These are phyloP conservation scores for Candida silvicultrix DNA, from an alignment of 805 yeast species.

Conservation along the genomic window DNA sequence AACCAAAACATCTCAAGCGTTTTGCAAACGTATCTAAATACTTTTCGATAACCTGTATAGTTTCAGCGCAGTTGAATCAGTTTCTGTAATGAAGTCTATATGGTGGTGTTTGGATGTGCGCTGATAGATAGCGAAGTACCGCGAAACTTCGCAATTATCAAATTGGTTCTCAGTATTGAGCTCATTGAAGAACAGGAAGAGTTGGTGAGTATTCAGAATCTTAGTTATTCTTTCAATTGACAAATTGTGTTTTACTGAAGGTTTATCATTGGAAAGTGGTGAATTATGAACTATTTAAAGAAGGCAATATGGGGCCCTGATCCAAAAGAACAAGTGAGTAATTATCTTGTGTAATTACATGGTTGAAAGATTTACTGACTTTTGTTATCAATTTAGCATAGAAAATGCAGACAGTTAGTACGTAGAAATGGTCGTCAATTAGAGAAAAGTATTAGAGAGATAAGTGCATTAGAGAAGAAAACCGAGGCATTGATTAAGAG, in stretches of 20 bases:
- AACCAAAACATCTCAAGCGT: no score
- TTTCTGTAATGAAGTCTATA: neutral
- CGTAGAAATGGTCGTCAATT: conserved; percentile 82
- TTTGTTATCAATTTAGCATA: conserved; percentile 24
- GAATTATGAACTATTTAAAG: conserved; percentile 87
- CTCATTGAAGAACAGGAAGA: neutral
- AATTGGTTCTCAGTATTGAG: no score
- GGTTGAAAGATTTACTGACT: neutral
- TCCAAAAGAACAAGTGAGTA: conserved; percentile 75
- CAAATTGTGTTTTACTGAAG: no score
- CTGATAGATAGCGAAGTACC: no score
- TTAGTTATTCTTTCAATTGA: no score
- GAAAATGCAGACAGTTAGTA: conserved; percentile 71
- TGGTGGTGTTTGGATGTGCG: neutral
- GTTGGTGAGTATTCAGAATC: neutral
- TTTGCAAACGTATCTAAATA: no score
- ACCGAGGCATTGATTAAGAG: conserved; percentile 71
- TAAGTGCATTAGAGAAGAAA: conserved; percentile 64
- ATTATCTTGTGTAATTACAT: neutral
- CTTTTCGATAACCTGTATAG: no score
- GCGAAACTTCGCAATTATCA: no score
- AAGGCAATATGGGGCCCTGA: conserved; percentile 95
- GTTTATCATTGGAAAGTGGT: no score
- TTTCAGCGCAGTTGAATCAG: no score
- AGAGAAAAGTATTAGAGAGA: conserved; percentile 56